Percentiles rank a stretch among this genome's conserved stretches.
Evolutionary conservation across 2,329 filamentous ascomycete genomes (phyloP).

Genomic region (Xylogone sp.): DNA sequence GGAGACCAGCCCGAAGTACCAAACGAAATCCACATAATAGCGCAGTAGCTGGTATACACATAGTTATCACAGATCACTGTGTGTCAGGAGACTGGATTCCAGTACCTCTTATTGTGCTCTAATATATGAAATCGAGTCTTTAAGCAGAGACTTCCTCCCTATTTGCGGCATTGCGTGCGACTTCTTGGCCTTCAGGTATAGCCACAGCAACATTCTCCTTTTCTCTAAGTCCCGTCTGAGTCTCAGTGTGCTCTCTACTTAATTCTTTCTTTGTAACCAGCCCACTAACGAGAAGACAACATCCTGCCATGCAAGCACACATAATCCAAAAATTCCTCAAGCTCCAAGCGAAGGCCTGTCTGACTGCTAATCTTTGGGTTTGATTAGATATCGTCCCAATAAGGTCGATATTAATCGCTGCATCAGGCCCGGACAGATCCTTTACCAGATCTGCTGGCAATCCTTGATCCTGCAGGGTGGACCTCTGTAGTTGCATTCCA

Average conservation of each 20-base stretch:
- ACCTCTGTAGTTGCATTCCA: conserved; percentile 44
- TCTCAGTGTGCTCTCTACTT: background rate
- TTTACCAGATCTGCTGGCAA: background rate
- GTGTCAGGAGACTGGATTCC: too few species aligned
- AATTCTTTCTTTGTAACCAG: background rate
- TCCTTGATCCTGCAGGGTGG: conserved; percentile 43
- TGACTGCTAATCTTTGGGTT: background rate
- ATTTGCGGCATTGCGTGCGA: too few species aligned
- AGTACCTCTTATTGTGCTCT: too few species aligned
- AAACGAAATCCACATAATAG: too few species aligned
- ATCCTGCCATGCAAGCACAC: background rate
- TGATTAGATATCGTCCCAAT: background rate
- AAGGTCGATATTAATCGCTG: conserved; percentile 6
- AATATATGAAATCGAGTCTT: too few species aligned
- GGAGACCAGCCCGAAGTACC: too few species aligned
- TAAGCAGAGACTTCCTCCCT: too few species aligned
- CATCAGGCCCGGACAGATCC: background rate
- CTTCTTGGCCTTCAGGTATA: too few species aligned
- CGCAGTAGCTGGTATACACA: too few species aligned
- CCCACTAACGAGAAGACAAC: background rate
- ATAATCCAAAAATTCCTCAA: background rate
- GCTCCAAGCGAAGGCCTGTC: background rate
- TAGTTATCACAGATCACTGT: too few species aligned
- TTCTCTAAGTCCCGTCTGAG: background rate
- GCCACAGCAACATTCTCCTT: too few species aligned